phyloP scores from a whole-genome alignment of 2,329 filamentous ascomycete genomes.

The Colletotrichum sp. region DNA sequence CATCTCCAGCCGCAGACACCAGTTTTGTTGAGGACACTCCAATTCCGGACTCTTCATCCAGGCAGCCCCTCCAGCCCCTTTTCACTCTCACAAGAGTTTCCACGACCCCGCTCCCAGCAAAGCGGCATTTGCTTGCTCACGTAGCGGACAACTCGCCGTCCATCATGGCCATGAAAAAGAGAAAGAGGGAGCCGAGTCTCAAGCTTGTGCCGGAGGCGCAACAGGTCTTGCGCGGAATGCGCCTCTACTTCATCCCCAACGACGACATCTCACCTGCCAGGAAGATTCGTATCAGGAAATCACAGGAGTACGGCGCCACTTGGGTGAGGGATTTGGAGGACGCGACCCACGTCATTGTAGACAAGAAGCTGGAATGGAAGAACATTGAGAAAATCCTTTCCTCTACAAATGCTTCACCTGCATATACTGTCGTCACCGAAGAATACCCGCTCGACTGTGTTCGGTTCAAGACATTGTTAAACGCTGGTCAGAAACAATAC shows the following conservation, averaged over 20 bases:
- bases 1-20: slow-evolving; percentile 1
- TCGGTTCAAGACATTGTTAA: slow-evolving; percentile 59
- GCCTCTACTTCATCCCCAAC: slow-evolving; percentile 82
- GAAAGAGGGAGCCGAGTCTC: slow-evolving; percentile 47
- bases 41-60: slow-evolving; percentile 26
- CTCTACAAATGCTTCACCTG: slow-evolving; percentile 24
- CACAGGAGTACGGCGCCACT: slow-evolving; percentile 74
- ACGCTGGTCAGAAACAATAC: slow-evolving; percentile 65
- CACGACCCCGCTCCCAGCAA: slow-evolving; percentile 33
- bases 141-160: slow-evolving; percentile 8
- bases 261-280: slow-evolving; percentile 73
- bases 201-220: slow-evolving; percentile 55
- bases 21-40: slow-evolving; percentile 36
- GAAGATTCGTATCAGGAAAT: slow-evolving; percentile 74
- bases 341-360: slow-evolving; percentile 82
- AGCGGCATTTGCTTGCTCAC: slow-evolving; percentile 16
- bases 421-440: slow-evolving; percentile 67
- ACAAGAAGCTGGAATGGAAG: slow-evolving; percentile 68
- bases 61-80: slow-evolving; percentile 12
- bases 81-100: slow-evolving; percentile 22
- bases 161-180: slow-evolving; percentile 41
- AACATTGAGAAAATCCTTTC: slow-evolving; percentile 67
- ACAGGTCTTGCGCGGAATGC: slow-evolving; percentile 65
- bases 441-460: slow-evolving; percentile 74
- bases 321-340: slow-evolving; percentile 66